A percentile compares a stretch with the other conserved stretches of the same genome.
Conservation (phyloP, 768 basidiomycete species). For the Rhizopogon vulgaris region DNA sequence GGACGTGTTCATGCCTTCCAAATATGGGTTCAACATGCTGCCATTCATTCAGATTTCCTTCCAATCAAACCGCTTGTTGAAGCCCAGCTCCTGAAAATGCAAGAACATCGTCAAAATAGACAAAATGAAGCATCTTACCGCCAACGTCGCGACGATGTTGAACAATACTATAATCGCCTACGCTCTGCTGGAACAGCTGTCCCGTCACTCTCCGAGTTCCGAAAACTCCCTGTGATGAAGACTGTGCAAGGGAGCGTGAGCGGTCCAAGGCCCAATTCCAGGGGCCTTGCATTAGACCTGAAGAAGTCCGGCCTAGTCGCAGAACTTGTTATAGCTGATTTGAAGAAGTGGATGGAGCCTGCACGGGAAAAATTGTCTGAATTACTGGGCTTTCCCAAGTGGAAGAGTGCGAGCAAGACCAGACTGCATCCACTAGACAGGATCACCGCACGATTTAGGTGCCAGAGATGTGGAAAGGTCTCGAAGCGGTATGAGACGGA, state of each 20-base stretch:
- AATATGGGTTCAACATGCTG: neutral
- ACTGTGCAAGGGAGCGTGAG: slow-evolving; percentile 18
- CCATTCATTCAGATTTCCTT: slow-evolving; percentile 12
- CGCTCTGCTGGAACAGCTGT: slow-evolving; percentile 30
- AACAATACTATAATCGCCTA: slow-evolving; percentile 40
- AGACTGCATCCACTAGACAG: slow-evolving; percentile 52
- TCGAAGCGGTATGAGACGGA: slow-evolving; percentile 29
- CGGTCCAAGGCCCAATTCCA: neutral
- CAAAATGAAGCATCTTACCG: slow-evolving; percentile 20
- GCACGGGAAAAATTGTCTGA: slow-evolving; percentile 39
- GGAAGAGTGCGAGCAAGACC: slow-evolving; percentile 43
- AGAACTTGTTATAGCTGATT: slow-evolving; percentile 35
- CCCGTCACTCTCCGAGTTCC: slow-evolving; percentile 45
- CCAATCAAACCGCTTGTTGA: slow-evolving; percentile 17
- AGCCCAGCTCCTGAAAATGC: slow-evolving; percentile 21
- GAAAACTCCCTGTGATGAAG: slow-evolving; percentile 39
- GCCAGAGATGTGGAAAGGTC: slow-evolving; percentile 42
- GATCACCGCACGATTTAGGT: slow-evolving; percentile 53
- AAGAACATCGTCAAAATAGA: slow-evolving; percentile 21
- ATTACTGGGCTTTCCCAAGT: slow-evolving; percentile 43
- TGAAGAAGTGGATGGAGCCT: slow-evolving; percentile 42
- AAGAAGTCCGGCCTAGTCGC: slow-evolving; percentile 24
- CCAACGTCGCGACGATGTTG: slow-evolving; percentile 29
- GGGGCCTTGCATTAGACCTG: slow-evolving; percentile 21
- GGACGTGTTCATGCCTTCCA: neutral